Evolutionary conservation across 805 yeast species (phyloP).

Genomic region (Candida montana): DNA sequence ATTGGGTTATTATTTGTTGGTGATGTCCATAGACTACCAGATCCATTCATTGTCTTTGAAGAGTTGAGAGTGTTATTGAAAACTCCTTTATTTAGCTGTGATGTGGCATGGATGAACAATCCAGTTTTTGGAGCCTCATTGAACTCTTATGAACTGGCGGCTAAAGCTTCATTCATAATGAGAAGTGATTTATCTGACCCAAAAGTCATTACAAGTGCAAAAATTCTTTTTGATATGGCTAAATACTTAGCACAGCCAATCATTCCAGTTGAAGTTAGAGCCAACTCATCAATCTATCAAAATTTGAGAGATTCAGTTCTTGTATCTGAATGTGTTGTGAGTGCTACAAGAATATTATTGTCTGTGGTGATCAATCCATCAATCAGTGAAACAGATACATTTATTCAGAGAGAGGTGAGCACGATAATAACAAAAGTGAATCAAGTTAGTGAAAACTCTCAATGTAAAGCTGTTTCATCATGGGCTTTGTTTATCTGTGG

Average conservation of each 20-base stretch:
- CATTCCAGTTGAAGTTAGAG: slow-evolving; percentile 16
- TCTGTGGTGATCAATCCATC: slow-evolving; percentile 11
- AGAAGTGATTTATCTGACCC: slow-evolving; percentile 11
- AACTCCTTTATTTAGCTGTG: slow-evolving; percentile 31
- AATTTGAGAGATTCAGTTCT: slow-evolving; percentile 16
- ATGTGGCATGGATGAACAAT: slow-evolving; percentile 36
- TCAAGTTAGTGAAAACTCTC: slow-evolving; percentile 7
- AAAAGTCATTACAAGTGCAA: slow-evolving; percentile 7
- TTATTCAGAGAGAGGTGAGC: slow-evolving; percentile 12
- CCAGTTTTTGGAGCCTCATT: slow-evolving; percentile 36
- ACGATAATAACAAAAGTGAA: slow-evolving; percentile 4
- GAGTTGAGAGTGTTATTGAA: slow-evolving; percentile 29
- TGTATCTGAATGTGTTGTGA: slow-evolving; percentile 17
- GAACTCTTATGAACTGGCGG: slow-evolving; percentile 31
- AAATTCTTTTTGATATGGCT: slow-evolving; percentile 16
- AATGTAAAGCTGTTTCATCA: slow-evolving; percentile 11
- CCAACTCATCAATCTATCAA: slow-evolving; percentile 9
- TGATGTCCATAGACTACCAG: slow-evolving; percentile 30
- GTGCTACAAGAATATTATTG: slow-evolving; percentile 16
- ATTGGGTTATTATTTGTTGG: slow-evolving; percentile 34
- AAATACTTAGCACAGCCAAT: slow-evolving; percentile 15
- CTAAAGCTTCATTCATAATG: slow-evolving; percentile 31
- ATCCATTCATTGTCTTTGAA: slow-evolving; percentile 37
- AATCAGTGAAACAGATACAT: slow-evolving; percentile 5
- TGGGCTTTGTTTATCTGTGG: slow-evolving; percentile 22